A percentile compares a stretch with the other conserved stretches of the same genome.
phyloP scores from a whole-genome alignment of 257 asterid genomes.

The Ehretia macrophylla region DNA sequence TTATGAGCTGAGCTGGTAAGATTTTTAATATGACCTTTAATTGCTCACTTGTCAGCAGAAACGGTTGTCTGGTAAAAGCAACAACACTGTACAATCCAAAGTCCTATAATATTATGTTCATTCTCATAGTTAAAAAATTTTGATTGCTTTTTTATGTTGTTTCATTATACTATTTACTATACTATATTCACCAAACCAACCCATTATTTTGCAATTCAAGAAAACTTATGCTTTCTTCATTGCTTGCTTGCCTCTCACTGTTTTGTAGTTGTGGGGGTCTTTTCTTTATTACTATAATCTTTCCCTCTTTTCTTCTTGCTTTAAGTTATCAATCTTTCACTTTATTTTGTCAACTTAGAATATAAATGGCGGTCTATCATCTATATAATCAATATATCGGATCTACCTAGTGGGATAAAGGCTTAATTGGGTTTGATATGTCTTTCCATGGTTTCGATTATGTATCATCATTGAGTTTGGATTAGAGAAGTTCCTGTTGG shows the following conservation, averaged over 20 bases:
- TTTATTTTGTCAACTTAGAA: neutral
- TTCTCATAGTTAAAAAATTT: neutral
- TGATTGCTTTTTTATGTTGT: neutral
- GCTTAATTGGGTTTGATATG: no score
- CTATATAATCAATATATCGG: no score
- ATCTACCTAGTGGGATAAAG: no score
- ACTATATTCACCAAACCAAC: constrained; percentile 6
- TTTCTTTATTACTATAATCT: constrained; percentile 25
- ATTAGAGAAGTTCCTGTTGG: constrained; percentile 11
- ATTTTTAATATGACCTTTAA: constrained; percentile 35
- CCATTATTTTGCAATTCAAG: constrained; percentile 27
- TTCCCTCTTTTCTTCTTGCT: constrained; percentile 25
- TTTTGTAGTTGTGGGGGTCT: constrained; percentile 43
- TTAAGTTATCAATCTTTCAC: constrained; percentile 36
- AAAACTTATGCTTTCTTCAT: constrained; percentile 30
- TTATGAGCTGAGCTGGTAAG: constrained; percentile 19
- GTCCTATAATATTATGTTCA: neutral
- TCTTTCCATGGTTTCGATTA: constrained; percentile 10
- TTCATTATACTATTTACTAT: constrained; percentile 4
- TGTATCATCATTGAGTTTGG: constrained; percentile 17
- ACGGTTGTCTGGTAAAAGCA: constrained; percentile 41
- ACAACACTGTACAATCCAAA: constrained; percentile 8
- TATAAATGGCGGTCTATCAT: neutral
- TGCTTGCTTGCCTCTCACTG: constrained; percentile 60
- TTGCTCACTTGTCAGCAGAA: constrained; percentile 52